Evolutionary conservation across 2,329 filamentous ascomycete species (phyloP).

Genomic region (Aspergillus ruber): DNA sequence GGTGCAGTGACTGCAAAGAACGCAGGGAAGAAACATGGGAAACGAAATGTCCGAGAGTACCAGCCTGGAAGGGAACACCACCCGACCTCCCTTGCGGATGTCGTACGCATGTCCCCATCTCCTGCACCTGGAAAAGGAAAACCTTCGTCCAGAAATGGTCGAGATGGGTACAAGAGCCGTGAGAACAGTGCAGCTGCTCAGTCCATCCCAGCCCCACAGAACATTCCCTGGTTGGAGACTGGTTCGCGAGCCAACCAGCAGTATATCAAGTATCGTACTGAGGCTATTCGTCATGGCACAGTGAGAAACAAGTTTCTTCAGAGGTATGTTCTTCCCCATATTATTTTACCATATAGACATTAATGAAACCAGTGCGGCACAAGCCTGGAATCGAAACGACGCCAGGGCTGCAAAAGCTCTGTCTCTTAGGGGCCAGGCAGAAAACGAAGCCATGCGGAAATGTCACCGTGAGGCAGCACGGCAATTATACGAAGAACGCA

Average conservation of each 20-base stretch:
- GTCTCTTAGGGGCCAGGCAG: slow-evolving; percentile 86
- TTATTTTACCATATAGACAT: neutral
- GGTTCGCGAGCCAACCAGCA: slow-evolving; percentile 85
- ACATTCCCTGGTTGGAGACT: slow-evolving; percentile 95
- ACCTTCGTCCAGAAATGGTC: slow-evolving; percentile 51
- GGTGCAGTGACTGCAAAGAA: slow-evolving; percentile 68
- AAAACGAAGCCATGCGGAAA: slow-evolving; percentile 96
- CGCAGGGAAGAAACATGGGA: slow-evolving; percentile 78
- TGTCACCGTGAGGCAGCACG: slow-evolving; percentile 90
- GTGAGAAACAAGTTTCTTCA: slow-evolving; percentile 95
- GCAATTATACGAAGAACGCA: slow-evolving; percentile 88
- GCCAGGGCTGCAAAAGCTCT: slow-evolving; percentile 92
- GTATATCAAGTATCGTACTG: slow-evolving; percentile 88
- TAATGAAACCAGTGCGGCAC: slow-evolving; percentile 62
- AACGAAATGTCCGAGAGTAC: slow-evolving; percentile 61
- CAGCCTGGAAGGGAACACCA: slow-evolving; percentile 60
- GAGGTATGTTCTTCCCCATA: slow-evolving; percentile 52
- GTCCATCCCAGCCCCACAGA: slow-evolving; percentile 78
- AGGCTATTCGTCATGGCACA: slow-evolving; percentile 95
- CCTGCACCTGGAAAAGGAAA: slow-evolving; percentile 56
- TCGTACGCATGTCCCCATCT: slow-evolving; percentile 90
- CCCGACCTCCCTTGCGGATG: slow-evolving; percentile 79
- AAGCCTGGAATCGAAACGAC: slow-evolving; percentile 98
- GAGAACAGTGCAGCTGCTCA: slow-evolving; percentile 77
- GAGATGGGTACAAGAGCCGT: slow-evolving; percentile 58